Percentiles rank a stretch among this genome's conserved stretches.
Evolutionary conservation across 148 eudicot species (phyloP).

Genomic region (Rhododendron kiyosumense): DNA sequence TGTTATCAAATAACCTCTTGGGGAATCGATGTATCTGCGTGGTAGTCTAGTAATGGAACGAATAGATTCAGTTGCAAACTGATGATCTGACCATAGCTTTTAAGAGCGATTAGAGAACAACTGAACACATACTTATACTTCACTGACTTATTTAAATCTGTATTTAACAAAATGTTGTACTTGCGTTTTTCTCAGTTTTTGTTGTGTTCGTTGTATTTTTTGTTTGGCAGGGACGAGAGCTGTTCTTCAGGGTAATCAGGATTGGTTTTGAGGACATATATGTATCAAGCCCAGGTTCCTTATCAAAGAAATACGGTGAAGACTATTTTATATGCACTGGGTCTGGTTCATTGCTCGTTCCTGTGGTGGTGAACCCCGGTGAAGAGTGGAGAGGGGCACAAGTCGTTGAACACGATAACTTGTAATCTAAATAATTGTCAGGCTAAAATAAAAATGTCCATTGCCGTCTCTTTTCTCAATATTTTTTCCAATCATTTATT

Average conservation of each 20-base stretch:
- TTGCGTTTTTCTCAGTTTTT: not conserved
- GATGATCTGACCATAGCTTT: not conserved
- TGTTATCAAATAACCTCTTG: not conserved
- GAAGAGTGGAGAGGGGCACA: constrained; percentile 89
- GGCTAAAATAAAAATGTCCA: not conserved
- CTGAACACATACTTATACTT: not conserved
- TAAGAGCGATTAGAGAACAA: not conserved
- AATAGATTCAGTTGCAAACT: not conserved
- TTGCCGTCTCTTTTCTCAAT: not conserved
- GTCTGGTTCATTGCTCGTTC: constrained; percentile 77
- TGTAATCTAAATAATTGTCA: constrained; percentile 18
- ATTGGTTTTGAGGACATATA: constrained; percentile 80
- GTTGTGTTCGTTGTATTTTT: not conserved
- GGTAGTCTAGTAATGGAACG: not conserved
- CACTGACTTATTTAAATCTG: not conserved
- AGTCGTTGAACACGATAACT: constrained; percentile 85
- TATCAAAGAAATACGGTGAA: constrained; percentile 48
- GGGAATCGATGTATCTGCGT: not conserved
- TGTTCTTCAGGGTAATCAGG: constrained; percentile 66
- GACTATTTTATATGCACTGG: constrained; percentile 87
- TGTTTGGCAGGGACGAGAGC: constrained; percentile 56
- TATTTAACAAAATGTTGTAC: not conserved
- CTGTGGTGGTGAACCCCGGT: constrained; percentile 66
- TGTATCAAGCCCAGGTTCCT: constrained; percentile 80
- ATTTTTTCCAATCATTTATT: not conserved